Conservation (phyloP, 441 rosid genomes). For the Codiaeum variegatum region DNA sequence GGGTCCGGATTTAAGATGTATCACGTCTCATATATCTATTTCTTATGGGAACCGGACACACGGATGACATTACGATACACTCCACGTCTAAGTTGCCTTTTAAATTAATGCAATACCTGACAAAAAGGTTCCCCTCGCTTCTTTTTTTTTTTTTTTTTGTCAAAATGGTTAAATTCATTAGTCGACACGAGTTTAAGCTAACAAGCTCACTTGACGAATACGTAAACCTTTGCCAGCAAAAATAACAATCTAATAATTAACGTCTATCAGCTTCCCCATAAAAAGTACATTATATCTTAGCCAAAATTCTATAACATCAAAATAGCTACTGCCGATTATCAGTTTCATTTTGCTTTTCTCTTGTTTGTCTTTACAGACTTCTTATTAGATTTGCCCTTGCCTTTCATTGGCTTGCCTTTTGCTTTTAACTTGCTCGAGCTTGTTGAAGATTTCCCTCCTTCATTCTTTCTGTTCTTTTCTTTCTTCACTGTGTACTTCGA, state of each 20-base stretch:
- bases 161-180: too few species aligned
- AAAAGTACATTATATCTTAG: background rate
- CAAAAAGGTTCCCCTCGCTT: too few species aligned
- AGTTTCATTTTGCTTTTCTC: slow-evolving; percentile 36
- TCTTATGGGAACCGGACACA: too few species aligned
- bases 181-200: too few species aligned
- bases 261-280: background rate
- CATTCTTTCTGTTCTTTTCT: slow-evolving; percentile 45
- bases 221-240: background rate
- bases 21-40: too few species aligned
- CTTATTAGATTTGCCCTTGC: slow-evolving; percentile 42
- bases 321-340: background rate
- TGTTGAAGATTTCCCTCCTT: slow-evolving; percentile 37
- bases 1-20: too few species aligned
- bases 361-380: slow-evolving; percentile 31
- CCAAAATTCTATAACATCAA: slow-evolving; percentile 4
- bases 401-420: slow-evolving; percentile 27
- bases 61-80: too few species aligned
- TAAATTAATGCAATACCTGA: too few species aligned
- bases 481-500: slow-evolving; percentile 70
- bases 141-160: too few species aligned
- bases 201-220: background rate
- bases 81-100: too few species aligned
- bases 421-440: slow-evolving; percentile 63
- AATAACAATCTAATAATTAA: background rate